phyloP scores from a whole-genome alignment of 75 land plant genomes.

The Sequoiadendron giganteum region DNA sequence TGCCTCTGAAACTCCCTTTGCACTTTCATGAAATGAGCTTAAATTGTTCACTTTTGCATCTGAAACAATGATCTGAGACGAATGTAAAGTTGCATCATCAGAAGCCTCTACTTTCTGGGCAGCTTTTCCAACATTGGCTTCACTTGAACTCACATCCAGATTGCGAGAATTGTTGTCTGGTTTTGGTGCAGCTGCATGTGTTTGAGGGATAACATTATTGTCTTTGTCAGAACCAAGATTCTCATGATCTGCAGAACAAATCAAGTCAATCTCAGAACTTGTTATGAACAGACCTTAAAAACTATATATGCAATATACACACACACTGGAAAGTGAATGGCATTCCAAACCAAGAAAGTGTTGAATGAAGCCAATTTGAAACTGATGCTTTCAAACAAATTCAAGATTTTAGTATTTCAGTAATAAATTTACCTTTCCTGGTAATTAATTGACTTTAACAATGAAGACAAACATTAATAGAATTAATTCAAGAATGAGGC shows the following conservation, averaged over 20 bases:
- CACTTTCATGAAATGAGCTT: neutral
- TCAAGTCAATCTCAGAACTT: neutral
- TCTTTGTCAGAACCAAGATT: neutral
- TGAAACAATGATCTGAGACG: neutral
- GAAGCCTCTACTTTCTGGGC: neutral
- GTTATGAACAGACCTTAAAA: neutral
- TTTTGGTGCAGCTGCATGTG: neutral
- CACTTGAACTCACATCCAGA: neutral
- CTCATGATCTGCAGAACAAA: neutral
- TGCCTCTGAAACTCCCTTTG: neutral
- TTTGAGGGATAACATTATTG: neutral
- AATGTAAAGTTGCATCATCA: neutral
- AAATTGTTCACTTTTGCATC: neutral
- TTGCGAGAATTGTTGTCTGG: neutral
- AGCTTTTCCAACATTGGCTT: neutral
- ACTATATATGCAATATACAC: neutral
- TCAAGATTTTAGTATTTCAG: neutral
- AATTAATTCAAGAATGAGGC: neutral
- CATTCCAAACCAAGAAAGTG: neutral
- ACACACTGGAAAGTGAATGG: neutral
- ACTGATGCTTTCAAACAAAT: neutral
- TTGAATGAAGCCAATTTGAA: neutral
- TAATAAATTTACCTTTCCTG: neutral
- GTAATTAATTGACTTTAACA: neutral
- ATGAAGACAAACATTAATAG: neutral